These are phyloP conservation scores for Naematelia aurantialba DNA, from an alignment of 768 basidiomycete species.

Conservation along the genomic window DNA sequence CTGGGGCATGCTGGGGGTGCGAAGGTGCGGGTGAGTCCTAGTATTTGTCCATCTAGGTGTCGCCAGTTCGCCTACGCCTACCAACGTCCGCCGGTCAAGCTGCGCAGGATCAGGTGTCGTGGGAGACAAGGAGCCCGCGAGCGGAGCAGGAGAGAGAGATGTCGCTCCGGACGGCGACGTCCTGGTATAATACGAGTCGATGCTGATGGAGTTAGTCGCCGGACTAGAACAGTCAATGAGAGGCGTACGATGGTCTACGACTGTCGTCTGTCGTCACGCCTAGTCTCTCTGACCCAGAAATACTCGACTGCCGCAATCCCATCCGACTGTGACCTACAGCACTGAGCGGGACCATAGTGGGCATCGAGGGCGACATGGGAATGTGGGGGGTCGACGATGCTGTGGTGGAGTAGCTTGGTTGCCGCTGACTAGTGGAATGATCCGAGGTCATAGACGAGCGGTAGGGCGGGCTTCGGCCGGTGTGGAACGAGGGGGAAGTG, in stretches of 20 bases:
- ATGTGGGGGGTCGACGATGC: constrained; percentile 8
- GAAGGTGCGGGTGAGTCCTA: constrained; percentile 37
- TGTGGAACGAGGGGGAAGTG: background rate
- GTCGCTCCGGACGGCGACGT: constrained; percentile 3
- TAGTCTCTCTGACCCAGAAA: background rate
- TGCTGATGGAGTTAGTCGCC: constrained; percentile 10
- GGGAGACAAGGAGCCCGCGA: constrained; percentile 12
- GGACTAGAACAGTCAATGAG: background rate
- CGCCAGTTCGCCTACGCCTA: constrained; percentile 91
- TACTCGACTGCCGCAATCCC: background rate
- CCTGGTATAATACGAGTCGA: constrained; percentile 25
- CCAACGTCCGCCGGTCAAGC: constrained; percentile 74
- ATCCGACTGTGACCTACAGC: constrained; percentile 14
- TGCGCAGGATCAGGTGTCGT: constrained; percentile 39
- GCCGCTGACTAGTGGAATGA: no score
- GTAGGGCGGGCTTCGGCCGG: background rate
- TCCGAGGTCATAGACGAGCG: background rate
- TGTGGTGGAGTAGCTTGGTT: background rate
- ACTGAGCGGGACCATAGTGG: constrained; percentile 12
- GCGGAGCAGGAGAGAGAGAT: constrained; percentile 12
- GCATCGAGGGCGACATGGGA: constrained; percentile 12
- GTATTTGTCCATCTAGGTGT: constrained; percentile 80
- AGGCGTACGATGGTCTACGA: constrained; percentile 17
- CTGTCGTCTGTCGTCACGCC: constrained; percentile 4
- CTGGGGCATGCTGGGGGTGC: constrained; percentile 40